Evolutionary conservation across 768 basidiomycete species (phyloP), one percentile per base, ranked within the genome.

Genomic region (Serpula lacrymans): DNA sequence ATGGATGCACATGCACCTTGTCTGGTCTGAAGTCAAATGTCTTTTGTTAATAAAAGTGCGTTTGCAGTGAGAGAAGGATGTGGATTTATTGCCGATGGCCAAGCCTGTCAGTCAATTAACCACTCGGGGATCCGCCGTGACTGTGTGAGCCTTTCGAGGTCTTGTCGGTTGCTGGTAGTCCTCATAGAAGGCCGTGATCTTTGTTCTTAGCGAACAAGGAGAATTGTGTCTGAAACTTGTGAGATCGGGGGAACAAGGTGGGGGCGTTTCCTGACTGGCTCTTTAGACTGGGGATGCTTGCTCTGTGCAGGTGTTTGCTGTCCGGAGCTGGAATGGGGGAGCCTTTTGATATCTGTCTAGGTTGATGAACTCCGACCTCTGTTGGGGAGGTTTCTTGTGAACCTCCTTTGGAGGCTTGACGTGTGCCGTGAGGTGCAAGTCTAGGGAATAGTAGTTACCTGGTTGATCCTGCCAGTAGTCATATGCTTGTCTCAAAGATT

Each of bases 381-480:
- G n/a, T n/a, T n/a, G n/a, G n/a, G n/a, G n/a, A n/a, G n/a, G n/a
- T n/a, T 56, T 59, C 66, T 63, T 66, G 58, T 60, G 70, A 69
- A 58, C 78, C 77, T 75, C 65, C 74, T 72, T 67, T 72, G 74
- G 75, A 79, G 78, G 76, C 77, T 78, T 76, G 75, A 77, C 75
- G 76, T 78, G 79, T 78, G 78, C 76, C 79, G 78, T 78, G 78
- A 79, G 77, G 78, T 78, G 78, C 80, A 23, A n/a, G 33, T 31
- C 14, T 33, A 37, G 9, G 33, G 16, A 36, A 68, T 63, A 72
- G 70, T 79, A 79, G 79, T 80, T 80, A 82, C 78, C 81, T 81
- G 80, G 80, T 82, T 82, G 80, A 82, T 82, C 77, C 79, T 82
- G 79, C 81, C 78, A 82, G 78, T 82, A 81, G 78, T 81, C 76